These are phyloP conservation scores for Kwoniella bestiolae DNA, from an alignment of 768 basidiomycete genomes.

Conservation along the genomic window DNA sequence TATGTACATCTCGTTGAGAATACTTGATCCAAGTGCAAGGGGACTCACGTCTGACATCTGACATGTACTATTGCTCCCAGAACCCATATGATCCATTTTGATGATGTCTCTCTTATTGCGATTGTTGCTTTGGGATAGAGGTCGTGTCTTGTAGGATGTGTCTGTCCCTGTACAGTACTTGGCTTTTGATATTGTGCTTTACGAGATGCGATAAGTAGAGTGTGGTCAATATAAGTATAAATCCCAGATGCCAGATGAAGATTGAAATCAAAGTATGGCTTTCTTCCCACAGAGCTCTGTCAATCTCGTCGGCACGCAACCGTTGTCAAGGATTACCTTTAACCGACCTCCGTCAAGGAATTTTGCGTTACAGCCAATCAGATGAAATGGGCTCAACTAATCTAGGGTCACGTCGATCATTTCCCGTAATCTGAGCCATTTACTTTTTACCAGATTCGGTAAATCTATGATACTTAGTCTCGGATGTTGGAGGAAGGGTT, in stretches of 20 bases:
- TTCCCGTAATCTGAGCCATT: conserved; percentile 12
- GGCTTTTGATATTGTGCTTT: neutral
- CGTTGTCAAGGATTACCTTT: neutral
- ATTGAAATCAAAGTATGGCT: too few species aligned
- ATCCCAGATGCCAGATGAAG: too few species aligned
- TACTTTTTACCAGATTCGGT: neutral
- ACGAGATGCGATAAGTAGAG: too few species aligned
- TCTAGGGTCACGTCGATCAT: conserved; percentile 15
- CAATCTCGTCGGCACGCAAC: neutral
- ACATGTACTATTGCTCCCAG: conserved; percentile 9
- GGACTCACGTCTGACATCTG: conserved; percentile 22
- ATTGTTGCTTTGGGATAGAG: too few species aligned
- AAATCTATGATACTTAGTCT: conserved; percentile 1
- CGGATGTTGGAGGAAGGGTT: neutral
- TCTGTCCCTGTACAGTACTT: neutral
- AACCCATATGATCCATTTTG: conserved; percentile 14
- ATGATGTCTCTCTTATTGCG: neutral
- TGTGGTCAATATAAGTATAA: too few species aligned
- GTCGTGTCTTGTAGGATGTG: too few species aligned
- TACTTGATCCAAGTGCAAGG: neutral
- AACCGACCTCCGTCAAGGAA: neutral
- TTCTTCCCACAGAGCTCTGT: too few species aligned
- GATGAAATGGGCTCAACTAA: conserved; percentile 12
- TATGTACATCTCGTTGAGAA: neutral
- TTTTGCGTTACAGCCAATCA: neutral